Evolutionary conservation across 2,329 filamentous ascomycete species (phyloP).

Genomic region (Colletotrichum destructivum): DNA sequence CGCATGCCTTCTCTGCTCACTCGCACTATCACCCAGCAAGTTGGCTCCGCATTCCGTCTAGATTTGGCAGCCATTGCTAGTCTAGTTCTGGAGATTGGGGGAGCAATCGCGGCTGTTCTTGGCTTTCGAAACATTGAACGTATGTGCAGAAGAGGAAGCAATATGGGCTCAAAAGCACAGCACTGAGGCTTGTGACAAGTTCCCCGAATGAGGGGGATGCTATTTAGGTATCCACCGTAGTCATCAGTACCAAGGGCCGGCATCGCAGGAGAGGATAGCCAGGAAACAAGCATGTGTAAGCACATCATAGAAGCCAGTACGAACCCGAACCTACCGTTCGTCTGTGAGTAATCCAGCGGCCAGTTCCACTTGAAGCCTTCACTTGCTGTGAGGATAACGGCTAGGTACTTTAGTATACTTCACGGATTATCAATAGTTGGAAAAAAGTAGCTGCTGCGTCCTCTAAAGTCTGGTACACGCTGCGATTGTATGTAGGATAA

Average conservation of each 20-base stretch:
- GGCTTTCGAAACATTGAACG: not conserved
- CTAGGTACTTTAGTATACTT: no score
- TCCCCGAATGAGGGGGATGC: not conserved
- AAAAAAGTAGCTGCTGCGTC: not conserved
- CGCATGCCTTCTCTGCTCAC: not conserved
- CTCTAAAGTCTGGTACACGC: not conserved
- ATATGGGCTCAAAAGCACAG: not conserved
- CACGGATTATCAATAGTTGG: no score
- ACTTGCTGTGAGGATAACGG: no score
- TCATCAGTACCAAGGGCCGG: no score
- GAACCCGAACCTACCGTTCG: no score
- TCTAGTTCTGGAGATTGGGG: not conserved
- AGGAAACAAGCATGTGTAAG: not conserved
- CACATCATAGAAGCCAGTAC: no score
- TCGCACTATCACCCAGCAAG: not conserved
- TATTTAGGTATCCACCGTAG: not conserved
- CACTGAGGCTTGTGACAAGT: not conserved
- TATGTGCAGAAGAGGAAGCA: conserved; percentile 7
- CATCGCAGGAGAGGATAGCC: no score
- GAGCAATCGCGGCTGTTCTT: not conserved
- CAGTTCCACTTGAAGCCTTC: no score
- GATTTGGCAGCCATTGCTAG: not conserved
- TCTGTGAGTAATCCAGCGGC: no score
- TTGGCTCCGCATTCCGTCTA: not conserved
- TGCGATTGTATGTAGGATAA: not conserved